phyloP scores from a whole-genome alignment of 2,329 filamentous ascomycete species.

The Lojkania enalia region DNA sequence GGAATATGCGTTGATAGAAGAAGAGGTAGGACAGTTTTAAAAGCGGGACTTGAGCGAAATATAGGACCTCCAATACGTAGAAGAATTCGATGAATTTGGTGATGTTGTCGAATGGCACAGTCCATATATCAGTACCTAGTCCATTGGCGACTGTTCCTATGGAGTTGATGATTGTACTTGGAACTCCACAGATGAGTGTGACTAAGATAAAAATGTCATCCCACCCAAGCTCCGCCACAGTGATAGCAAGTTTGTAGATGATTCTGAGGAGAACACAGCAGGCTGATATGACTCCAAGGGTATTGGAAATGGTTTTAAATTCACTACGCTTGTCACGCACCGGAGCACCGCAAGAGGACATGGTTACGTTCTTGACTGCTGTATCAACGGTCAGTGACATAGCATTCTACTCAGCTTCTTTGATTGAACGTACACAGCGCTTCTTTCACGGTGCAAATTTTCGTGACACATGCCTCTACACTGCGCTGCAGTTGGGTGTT shows the following conservation, averaged over 20 bases:
- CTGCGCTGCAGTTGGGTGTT: conserved; percentile 13
- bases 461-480: conserved; percentile 17
- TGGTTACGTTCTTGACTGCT: conserved; percentile 50
- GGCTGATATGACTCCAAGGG: conserved; percentile 40
- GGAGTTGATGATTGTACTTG: conserved; percentile 32
- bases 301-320: conserved; percentile 40
- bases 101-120: conserved; percentile 47
- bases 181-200: conserved; percentile 25
- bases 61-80: conserved; percentile 39
- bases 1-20: conserved; percentile 39
- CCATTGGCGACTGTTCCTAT: conserved; percentile 37
- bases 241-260: conserved; percentile 43
- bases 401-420: neutral
- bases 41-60: conserved; percentile 35
- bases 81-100: conserved; percentile 47
- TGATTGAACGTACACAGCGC: conserved; percentile 13
- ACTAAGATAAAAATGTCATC: conserved; percentile 44
- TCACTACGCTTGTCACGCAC: conserved; percentile 39
- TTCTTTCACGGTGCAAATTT: conserved; percentile 16
- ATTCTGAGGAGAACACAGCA: conserved; percentile 42
- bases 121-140: conserved; percentile 58
- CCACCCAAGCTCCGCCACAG: conserved; percentile 39
- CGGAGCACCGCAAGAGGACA: conserved; percentile 45
- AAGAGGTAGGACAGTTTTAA: conserved; percentile 35
- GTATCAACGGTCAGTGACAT: neutral